Evolutionary conservation across 345 rosid genomes (phyloP).

Genomic region (Syzygium grande): DNA sequence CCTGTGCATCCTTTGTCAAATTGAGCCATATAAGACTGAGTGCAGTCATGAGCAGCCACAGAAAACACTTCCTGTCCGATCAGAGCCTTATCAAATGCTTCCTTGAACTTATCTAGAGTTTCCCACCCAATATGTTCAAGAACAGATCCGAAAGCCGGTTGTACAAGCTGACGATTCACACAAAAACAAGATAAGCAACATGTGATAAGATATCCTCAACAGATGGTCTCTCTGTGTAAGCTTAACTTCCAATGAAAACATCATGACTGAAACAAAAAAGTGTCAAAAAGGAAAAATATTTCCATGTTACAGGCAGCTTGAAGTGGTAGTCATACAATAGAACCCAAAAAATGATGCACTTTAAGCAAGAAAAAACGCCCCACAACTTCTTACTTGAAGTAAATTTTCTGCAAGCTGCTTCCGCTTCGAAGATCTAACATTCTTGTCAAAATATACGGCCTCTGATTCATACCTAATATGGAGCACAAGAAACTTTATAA

Average conservation of each 20-base stretch:
- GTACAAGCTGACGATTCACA: slow-evolving; percentile 54
- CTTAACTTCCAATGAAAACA: not conserved
- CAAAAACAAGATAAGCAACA: not conserved
- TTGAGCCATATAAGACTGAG: slow-evolving; percentile 29
- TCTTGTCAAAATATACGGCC: slow-evolving; percentile 77
- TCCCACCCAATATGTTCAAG: slow-evolving; percentile 69
- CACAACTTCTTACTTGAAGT: slow-evolving; percentile 40
- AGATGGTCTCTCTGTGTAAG: not conserved
- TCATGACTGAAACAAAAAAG: not conserved
- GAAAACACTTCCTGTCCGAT: slow-evolving; percentile 73
- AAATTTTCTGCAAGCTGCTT: slow-evolving; percentile 78
- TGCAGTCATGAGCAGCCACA: slow-evolving; percentile 38
- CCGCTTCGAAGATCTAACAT: slow-evolving; percentile 71
- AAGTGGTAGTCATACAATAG: not conserved
- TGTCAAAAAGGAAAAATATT: not conserved
- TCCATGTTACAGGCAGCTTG: not conserved
- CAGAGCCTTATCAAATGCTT: slow-evolving; percentile 67
- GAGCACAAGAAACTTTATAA: not conserved
- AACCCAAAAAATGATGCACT: accelerated
- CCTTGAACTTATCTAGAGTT: slow-evolving; percentile 65
- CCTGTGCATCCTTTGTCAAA: slow-evolving; percentile 78
- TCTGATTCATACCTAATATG: slow-evolving; percentile 58
- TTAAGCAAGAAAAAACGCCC: not conserved
- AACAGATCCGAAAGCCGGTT: slow-evolving; percentile 72
- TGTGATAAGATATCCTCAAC: not conserved